phyloP scores from a whole-genome alignment of 1,139 yeast genomes.

The Taphrina confusa region DNA sequence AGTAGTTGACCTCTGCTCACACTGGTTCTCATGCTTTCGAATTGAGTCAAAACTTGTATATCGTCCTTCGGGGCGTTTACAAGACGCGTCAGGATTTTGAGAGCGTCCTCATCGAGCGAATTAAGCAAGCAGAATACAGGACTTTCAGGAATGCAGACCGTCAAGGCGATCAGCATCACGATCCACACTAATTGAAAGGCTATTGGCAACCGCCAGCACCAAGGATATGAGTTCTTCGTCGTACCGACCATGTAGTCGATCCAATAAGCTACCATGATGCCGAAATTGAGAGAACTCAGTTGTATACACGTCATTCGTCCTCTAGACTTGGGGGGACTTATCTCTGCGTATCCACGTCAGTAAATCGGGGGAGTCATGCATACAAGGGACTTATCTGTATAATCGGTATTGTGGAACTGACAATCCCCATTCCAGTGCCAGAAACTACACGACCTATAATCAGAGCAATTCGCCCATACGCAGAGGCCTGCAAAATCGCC shows the following conservation, averaged over 20 bases:
- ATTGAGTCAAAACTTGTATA: slow-evolving; percentile 50
- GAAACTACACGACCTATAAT: slow-evolving; percentile 72
- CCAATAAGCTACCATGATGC: slow-evolving; percentile 36
- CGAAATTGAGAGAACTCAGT: slow-evolving; percentile 50
- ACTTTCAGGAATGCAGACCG: slow-evolving; percentile 52
- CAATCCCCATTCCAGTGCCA: slow-evolving; percentile 48
- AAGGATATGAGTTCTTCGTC: neutral
- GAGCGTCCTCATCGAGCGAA: slow-evolving; percentile 54
- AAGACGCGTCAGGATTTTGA: slow-evolving; percentile 53
- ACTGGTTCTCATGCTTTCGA: slow-evolving; percentile 74
- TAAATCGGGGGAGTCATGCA: too few relatives aligned
- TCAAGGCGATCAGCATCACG: slow-evolving; percentile 38
- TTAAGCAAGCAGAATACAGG: slow-evolving; percentile 55
- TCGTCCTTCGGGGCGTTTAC: slow-evolving; percentile 44
- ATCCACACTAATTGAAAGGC: slow-evolving; percentile 44
- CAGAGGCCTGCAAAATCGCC: slow-evolving; percentile 60
- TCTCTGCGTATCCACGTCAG: slow-evolving; percentile 50
- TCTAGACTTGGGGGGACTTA: slow-evolving; percentile 59
- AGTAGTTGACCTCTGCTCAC: slow-evolving; percentile 73
- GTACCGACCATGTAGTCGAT: slow-evolving; percentile 13
- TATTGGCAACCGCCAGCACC: slow-evolving; percentile 36
- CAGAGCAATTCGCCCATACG: slow-evolving; percentile 66
- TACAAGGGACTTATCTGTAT: slow-evolving; percentile 11
- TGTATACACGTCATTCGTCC: slow-evolving; percentile 54
- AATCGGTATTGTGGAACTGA: slow-evolving; percentile 12